phyloP scores from a whole-genome alignment of 306 rosid genomes.

The Sicyos edulis region DNA sequence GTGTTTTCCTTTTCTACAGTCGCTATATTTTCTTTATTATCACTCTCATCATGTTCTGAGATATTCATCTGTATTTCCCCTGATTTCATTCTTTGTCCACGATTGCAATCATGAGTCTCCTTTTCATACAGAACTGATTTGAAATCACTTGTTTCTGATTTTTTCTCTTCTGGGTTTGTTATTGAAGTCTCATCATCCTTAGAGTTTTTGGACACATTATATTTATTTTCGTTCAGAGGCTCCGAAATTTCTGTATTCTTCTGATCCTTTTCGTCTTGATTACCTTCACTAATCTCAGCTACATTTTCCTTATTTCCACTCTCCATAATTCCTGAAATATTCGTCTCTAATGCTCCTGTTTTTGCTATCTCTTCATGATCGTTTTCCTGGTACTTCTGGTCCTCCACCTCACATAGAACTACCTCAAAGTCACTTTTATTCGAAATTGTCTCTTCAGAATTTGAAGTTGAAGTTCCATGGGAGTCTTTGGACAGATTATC shows the following conservation, averaged over 20 bases:
- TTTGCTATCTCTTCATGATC: conserved; percentile 28
- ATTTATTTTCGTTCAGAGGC: conserved; percentile 18
- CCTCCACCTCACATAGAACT: conserved; percentile 22
- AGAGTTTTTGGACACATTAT: conserved; percentile 29
- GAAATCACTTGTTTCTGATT: conserved; percentile 5
- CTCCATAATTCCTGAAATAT: conserved; percentile 21
- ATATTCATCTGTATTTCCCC: conserved; percentile 24
- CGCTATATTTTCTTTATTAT: conserved; percentile 24
- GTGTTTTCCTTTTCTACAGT: conserved; percentile 30
- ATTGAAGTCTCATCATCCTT: conserved; percentile 22
- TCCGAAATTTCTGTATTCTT: background rate
- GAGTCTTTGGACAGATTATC: conserved; percentile 29
- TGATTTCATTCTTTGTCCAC: conserved; percentile 26
- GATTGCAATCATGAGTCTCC: conserved; percentile 30
- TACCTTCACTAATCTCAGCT: conserved; percentile 20
- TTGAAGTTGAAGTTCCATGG: conserved; percentile 24
- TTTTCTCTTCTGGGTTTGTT: conserved; percentile 28
- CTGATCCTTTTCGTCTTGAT: conserved; percentile 18
- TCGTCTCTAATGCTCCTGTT: conserved; percentile 25
- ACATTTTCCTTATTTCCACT: conserved; percentile 25
- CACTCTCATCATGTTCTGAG: conserved; percentile 30
- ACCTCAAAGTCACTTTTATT: background rate
- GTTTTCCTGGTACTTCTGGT: conserved; percentile 22
- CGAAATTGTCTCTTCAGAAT: conserved; percentile 23
- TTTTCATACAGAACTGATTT: background rate